Evolutionary conservation across 352 stramenopile genomes (phyloP).

Genomic region (Phytophthora vignae): DNA sequence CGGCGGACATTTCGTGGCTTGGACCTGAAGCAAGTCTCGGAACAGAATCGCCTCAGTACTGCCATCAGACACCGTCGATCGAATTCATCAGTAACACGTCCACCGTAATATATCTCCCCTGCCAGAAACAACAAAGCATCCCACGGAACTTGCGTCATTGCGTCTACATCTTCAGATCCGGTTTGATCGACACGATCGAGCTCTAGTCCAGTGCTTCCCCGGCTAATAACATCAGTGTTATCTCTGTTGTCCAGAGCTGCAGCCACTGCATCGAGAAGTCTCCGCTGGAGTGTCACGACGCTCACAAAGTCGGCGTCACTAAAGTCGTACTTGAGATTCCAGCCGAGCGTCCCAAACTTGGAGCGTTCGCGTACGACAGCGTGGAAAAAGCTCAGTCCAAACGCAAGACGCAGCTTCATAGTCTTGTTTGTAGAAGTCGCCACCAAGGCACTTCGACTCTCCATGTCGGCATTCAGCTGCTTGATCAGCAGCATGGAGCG

Average conservation of each 20-base stretch:
- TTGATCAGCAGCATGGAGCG: conserved; percentile 64
- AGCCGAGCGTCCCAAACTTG: conserved; percentile 82
- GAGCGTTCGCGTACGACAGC: conserved; percentile 74
- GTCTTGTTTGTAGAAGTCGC: background rate
- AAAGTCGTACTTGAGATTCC: conserved; percentile 85
- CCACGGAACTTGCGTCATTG: conserved; percentile 56
- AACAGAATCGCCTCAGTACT: conserved; percentile 76
- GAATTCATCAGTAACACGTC: conserved; percentile 84
- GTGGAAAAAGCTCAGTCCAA: conserved; percentile 85
- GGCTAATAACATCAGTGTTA: background rate
- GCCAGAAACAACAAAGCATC: conserved; percentile 83
- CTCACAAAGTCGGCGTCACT: conserved; percentile 82
- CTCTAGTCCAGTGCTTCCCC: background rate
- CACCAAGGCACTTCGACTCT: background rate
- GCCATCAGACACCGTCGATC: conserved; percentile 76
- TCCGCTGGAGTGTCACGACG: conserved; percentile 63
- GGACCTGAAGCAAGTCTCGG: conserved; percentile 18
- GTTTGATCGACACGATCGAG: background rate
- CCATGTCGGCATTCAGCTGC: conserved; percentile 7
- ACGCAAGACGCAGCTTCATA: conserved; percentile 66
- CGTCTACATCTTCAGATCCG: background rate
- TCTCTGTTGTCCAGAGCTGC: background rate
- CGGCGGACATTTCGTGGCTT: background rate
- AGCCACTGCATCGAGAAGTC: conserved; percentile 47
- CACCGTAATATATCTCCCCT: conserved; percentile 85